Conservation (phyloP, 768 basidiomycete genomes). For the Suillus decipiens region DNA sequence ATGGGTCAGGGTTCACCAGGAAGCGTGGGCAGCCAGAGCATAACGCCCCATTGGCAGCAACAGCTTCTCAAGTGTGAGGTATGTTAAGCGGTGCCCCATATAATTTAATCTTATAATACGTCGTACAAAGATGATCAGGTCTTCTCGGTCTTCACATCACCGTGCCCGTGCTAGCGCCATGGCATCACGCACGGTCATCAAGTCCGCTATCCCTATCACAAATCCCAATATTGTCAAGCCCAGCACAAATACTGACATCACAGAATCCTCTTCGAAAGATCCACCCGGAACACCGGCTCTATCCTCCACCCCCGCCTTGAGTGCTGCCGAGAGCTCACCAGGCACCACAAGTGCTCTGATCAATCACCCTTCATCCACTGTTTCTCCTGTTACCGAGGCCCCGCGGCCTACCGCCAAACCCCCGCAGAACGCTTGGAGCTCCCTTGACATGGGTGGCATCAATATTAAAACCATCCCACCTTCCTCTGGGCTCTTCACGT, state of each 20-base stretch:
- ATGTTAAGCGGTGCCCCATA: constrained; percentile 33
- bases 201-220: constrained; percentile 88
- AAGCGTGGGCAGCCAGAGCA: constrained; percentile 55
- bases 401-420: constrained; percentile 67
- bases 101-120: constrained; percentile 19
- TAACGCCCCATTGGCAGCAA: constrained; percentile 89
- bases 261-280: constrained; percentile 27
- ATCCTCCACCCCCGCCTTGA: constrained; percentile 31
- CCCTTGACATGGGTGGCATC: constrained; percentile 95
- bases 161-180: constrained; percentile 94
- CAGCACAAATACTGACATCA: constrained; percentile 23
- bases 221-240: constrained; percentile 79
- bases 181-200: constrained; percentile 83
- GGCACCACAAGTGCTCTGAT: constrained; percentile 33
- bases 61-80: constrained; percentile 93
- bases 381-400: constrained; percentile 69
- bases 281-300: constrained; percentile 29
- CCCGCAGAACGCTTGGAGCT: constrained; percentile 81
- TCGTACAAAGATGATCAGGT: constrained; percentile 69
- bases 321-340: constrained; percentile 38
- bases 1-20: constrained; percentile 62
- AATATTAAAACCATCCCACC: constrained; percentile 88
- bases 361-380: constrained; percentile 76
- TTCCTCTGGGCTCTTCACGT: constrained; percentile 73
- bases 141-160: constrained; percentile 87